Evolutionary conservation across 768 basidiomycete species (phyloP), one percentile per base, ranked within the genome.

Genomic region (Sarcodon aspratus): DNA sequence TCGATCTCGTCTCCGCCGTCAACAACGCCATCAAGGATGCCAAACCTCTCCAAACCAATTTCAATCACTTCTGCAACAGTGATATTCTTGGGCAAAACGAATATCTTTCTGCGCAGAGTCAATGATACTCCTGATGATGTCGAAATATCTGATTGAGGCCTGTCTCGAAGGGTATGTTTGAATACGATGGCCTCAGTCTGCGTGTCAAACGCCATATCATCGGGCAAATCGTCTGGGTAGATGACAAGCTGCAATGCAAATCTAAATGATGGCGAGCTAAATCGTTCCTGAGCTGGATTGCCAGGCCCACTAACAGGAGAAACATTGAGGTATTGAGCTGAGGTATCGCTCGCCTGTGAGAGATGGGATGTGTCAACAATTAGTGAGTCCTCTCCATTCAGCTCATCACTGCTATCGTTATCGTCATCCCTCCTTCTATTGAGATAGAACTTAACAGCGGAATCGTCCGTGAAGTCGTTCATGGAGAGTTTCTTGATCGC

Each of bases 1-100:
- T 99, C 96, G 1, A 99, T 78, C 59, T 97, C 95, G 62, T 99
- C 96, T 1, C 96, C 96, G 2, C 96, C 96, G 62, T 97, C 94
- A 2, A 98, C 95, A 1, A 99, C 92, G n/a, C 94, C 96, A 36
- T 96, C 95, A 34, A 78, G 69, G 49, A 99, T 96, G 2, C 96
- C 96, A 59, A 98, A 97, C 50, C 92, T 69, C 59, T 97, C 96
- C 53, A 99, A 61, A 6, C 85, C 87, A 35, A 88, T 71, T 63
- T 99, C 96, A 36, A 96, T 91, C 11, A 94, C 93, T 64, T 99
- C 96, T 0, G 93, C 90, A 3, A 97, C 96, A 0, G 91, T 98
- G 34, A 87, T 82, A 57, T 96, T 98, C 65, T 90, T 86, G 1
- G 95, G 90, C 66, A 98, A 85, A 53, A 87, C 78, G 62, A 98